phyloP scores from a whole-genome alignment of 2,329 filamentous ascomycete genomes.

The Exophiala alcalophila region DNA sequence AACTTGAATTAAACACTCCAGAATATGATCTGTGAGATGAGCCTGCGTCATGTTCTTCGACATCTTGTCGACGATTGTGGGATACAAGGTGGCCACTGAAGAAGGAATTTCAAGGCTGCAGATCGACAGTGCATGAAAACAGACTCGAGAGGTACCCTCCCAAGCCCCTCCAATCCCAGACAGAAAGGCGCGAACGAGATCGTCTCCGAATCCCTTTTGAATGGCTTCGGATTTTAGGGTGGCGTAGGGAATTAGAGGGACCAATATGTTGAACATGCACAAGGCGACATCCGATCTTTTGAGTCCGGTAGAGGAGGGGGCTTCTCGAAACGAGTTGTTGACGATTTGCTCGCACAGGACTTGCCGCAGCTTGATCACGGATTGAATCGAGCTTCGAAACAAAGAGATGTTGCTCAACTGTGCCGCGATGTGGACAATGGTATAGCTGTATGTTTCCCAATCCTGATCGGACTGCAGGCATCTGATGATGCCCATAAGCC shows the following conservation, averaged over 20 bases:
- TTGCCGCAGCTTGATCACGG: slow-evolving; percentile 72
- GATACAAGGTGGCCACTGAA: slow-evolving; percentile 79
- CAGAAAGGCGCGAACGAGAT: slow-evolving; percentile 82
- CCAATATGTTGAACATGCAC: slow-evolving; percentile 81
- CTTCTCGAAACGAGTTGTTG: slow-evolving; percentile 73
- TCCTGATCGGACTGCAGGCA: slow-evolving; percentile 72
- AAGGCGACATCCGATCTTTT: slow-evolving; percentile 86
- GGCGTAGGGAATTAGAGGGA: slow-evolving; percentile 78
- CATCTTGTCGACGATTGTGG: slow-evolving; percentile 87
- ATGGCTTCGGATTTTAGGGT: slow-evolving; percentile 68
- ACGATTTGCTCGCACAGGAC: slow-evolving; percentile 81
- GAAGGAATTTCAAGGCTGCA: slow-evolving; percentile 92
- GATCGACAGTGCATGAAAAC: slow-evolving; percentile 90
- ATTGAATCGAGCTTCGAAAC: slow-evolving; percentile 69
- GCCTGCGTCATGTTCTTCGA: slow-evolving; percentile 93
- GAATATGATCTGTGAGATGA: slow-evolving; percentile 85
- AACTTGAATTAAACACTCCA: slow-evolving; percentile 90
- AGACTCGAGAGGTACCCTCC: slow-evolving; percentile 84
- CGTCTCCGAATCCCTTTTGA: slow-evolving; percentile 66
- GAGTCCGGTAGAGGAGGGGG: slow-evolving; percentile 72
- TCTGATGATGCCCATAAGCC: slow-evolving; percentile 74
- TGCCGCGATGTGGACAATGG: slow-evolving; percentile 78
- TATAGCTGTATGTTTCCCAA: slow-evolving; percentile 92
- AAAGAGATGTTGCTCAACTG: slow-evolving; percentile 88
- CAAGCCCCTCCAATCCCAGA: slow-evolving; percentile 69